These are phyloP conservation scores for Trichoderma sp. DNA, from an alignment of 2,329 filamentous ascomycete genomes.

Conservation along the genomic window DNA sequence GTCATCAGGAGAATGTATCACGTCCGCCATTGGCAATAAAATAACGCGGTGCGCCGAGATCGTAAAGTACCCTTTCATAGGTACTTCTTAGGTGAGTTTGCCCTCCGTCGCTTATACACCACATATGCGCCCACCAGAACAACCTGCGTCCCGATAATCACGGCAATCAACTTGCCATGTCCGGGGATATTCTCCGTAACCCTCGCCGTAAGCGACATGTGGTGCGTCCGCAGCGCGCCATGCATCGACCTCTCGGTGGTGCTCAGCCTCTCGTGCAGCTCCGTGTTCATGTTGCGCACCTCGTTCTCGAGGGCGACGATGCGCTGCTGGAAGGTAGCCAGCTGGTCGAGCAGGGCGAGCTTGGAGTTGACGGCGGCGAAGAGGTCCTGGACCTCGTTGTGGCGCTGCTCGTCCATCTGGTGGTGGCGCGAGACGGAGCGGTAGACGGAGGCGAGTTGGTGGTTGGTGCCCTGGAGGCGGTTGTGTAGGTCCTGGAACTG, in stretches of 20 bases:
- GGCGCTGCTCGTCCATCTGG: slow-evolving; percentile 52
- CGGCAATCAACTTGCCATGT: slow-evolving; percentile 58
- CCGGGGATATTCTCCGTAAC: slow-evolving; percentile 48
- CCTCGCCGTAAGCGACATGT: slow-evolving; percentile 47
- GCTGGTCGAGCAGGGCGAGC: slow-evolving; percentile 45
- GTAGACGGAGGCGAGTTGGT: slow-evolving; percentile 64
- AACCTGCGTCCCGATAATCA: slow-evolving; percentile 73
- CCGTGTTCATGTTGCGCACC: slow-evolving; percentile 54
- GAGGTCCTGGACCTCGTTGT: slow-evolving; percentile 51
- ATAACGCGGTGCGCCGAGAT: background rate
- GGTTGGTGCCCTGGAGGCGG: slow-evolving; percentile 70
- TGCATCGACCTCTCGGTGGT: slow-evolving; percentile 52
- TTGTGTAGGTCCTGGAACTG: slow-evolving; percentile 86
- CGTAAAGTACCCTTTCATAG: slow-evolving; percentile 48
- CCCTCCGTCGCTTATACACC: slow-evolving; percentile 75
- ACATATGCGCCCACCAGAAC: slow-evolving; percentile 67
- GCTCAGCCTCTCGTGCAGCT: slow-evolving; percentile 49
- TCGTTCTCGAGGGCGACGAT: slow-evolving; percentile 56
- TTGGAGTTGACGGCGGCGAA: slow-evolving; percentile 47
- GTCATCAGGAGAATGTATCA: background rate
- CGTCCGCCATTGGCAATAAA: background rate
- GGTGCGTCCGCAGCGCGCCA: slow-evolving; percentile 51
- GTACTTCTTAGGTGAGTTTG: slow-evolving; percentile 85
- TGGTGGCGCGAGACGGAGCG: slow-evolving; percentile 52
- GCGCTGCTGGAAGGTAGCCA: slow-evolving; percentile 44